Evolutionary conservation across 108 stramenopile genomes (phyloP).

Genomic region (Stephanodiscus minutulus): DNA sequence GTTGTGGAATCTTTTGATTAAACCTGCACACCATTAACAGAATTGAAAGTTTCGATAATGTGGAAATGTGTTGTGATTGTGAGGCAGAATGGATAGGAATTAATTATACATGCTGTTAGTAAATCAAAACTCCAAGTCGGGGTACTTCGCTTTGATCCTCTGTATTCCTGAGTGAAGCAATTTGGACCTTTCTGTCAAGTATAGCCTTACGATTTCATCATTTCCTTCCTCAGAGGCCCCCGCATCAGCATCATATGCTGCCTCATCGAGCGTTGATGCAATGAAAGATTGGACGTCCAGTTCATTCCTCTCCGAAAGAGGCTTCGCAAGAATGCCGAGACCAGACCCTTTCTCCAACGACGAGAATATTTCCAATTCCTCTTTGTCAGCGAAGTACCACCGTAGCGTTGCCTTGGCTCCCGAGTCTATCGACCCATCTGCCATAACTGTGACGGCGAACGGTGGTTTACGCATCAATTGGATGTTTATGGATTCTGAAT

Average conservation of each 20-base stretch:
- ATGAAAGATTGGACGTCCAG: slow-evolving; percentile 68
- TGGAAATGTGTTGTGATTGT: neutral
- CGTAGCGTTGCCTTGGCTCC: slow-evolving; percentile 53
- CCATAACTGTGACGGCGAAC: slow-evolving; percentile 49
- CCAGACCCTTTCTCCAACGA: slow-evolving; percentile 39
- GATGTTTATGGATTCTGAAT: slow-evolving; percentile 60
- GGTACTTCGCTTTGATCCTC: slow-evolving; percentile 46
- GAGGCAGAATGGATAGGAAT: neutral
- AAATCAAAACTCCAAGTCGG: slow-evolving; percentile 53
- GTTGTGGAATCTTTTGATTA: slow-evolving; percentile 49
- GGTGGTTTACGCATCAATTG: slow-evolving; percentile 57
- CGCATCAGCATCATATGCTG: slow-evolving; percentile 49
- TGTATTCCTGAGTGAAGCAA: slow-evolving; percentile 51
- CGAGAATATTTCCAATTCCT: slow-evolving; percentile 52
- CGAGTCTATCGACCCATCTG: slow-evolving; percentile 62
- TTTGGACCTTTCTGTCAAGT: slow-evolving; percentile 51
- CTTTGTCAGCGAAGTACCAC: slow-evolving; percentile 49
- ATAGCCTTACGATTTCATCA: slow-evolving; percentile 46
- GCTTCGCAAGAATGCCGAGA: slow-evolving; percentile 52
- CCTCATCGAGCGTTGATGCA: slow-evolving; percentile 63
- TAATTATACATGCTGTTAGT: neutral
- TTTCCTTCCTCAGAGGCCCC: slow-evolving; percentile 43
- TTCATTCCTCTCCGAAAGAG: slow-evolving; percentile 58
- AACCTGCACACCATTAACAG: neutral
- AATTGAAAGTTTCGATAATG: neutral